Evolutionary conservation across 306 rosid species (phyloP).

Genomic region (Acmispon strigosus): DNA sequence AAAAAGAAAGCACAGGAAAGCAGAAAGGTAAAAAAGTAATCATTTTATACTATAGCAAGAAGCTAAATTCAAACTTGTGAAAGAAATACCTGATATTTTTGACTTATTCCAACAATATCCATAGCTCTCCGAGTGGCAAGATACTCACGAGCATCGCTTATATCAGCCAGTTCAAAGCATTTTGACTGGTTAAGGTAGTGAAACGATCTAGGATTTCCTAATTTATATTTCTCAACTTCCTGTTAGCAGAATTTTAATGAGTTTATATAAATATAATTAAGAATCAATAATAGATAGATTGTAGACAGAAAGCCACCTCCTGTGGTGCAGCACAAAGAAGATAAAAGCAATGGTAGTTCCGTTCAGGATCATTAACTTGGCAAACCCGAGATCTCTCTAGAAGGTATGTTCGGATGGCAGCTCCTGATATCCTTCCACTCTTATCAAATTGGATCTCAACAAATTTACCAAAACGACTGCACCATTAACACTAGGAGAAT

Average conservation of each 20-base stretch:
- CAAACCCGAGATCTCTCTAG: constrained; percentile 98
- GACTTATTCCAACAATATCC: constrained; percentile 93
- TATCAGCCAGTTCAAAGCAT: constrained; percentile 82
- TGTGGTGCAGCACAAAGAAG: constrained; percentile 99
- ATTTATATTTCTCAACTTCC: constrained; percentile 93
- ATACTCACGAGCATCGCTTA: constrained; percentile 85
- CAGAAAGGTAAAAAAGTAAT: constrained; percentile 22
- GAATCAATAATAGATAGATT: neutral
- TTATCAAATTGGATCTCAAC: constrained; percentile 97
- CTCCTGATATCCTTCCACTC: constrained; percentile 99
- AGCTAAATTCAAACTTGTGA: constrained; percentile 17
- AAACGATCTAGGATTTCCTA: constrained; percentile 78
- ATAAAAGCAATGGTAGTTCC: constrained; percentile 98
- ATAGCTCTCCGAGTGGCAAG: constrained; percentile 99
- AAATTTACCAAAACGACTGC: constrained; percentile 97
- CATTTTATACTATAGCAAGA: constrained; percentile 6
- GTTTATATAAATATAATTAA: constrained; percentile 9
- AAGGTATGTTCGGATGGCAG: constrained; percentile 96
- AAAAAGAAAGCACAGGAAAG: constrained; percentile 13
- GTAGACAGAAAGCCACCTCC: constrained; percentile 53
- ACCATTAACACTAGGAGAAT: constrained; percentile 29
- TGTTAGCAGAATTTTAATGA: constrained; percentile 31
- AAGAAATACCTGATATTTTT: constrained; percentile 77
- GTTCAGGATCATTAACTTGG: constrained; percentile 95
- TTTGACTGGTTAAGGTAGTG: constrained; percentile 96